Evolutionary conservation across 352 stramenopile species (phyloP).

Genomic region (Pythium insidiosum): DNA sequence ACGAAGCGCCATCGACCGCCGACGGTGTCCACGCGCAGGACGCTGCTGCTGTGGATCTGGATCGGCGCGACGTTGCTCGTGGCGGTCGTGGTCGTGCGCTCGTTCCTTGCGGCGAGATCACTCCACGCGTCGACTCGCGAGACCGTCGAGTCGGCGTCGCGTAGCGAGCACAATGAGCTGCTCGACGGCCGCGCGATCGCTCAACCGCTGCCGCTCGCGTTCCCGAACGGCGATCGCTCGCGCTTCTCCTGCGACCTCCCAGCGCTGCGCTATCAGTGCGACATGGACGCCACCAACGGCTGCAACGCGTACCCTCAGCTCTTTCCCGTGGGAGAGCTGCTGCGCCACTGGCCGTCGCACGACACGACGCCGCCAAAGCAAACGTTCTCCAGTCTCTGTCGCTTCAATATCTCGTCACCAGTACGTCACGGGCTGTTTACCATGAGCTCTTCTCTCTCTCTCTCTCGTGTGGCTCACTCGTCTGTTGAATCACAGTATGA

Average conservation of each 20-base stretch:
- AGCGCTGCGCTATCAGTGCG: conserved; percentile 46
- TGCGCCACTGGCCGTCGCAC: conserved; percentile 79
- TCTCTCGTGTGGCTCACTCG: no score
- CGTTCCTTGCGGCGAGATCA: not conserved
- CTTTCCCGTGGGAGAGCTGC: conserved; percentile 59
- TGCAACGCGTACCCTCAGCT: conserved; percentile 60
- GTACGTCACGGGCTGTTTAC: no score
- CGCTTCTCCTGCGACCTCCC: conserved; percentile 48
- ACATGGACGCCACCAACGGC: conserved; percentile 23
- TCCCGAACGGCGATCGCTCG: conserved; percentile 34
- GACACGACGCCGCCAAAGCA: conserved; percentile 16
- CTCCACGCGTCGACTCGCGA: not conserved
- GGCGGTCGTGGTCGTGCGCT: not conserved
- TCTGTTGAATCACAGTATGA: conserved; percentile 71
- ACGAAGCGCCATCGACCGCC: not conserved
- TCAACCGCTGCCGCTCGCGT: conserved; percentile 20
- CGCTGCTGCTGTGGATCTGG: not conserved
- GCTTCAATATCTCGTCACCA: conserved; percentile 51
- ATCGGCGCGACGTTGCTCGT: not conserved
- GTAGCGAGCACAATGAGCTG: no score
- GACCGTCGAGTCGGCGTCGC: conserved; percentile 27
- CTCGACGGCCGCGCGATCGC: no score
- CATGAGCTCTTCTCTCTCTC: no score
- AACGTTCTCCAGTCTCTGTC: conserved; percentile 51
- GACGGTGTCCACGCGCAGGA: not conserved